Base-by-base conservation (phyloP, 2,329 filamentous ascomycete genomes). In the Penicillium thymicola region DNA sequence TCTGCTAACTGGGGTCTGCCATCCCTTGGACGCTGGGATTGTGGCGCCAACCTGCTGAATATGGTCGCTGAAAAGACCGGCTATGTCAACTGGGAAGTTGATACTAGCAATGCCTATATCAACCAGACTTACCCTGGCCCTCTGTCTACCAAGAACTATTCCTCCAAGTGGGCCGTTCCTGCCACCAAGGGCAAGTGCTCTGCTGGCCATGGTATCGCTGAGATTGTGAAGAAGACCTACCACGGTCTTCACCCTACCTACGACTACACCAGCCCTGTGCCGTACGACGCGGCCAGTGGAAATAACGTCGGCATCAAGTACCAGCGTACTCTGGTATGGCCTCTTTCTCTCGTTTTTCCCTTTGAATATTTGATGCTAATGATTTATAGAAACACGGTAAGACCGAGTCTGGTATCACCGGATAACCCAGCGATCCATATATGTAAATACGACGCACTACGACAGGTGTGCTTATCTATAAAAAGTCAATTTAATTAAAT, bases 21-120 rank as follows among this genome's bases (percentile, higher is more conserved):
- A 59, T 88, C 85, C 0, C 84, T 90, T 2, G 88, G 87, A 11
- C 85, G 88, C 57, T 89, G 82, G 79, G 88, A 90, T 66, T 86
- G 87, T 16, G 86, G 85, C 49, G 87, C 87, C 67, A 90, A 90
- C 68, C 82, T 90, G n/a, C 86, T 85, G 70, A 66, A 80, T 28
- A 55, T 83, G 23, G 85, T 89, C 3, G 85, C 84, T 14, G 72
- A 81, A 7, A 76, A 81, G 73, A 89, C 86, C 0, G 82, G 84
- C 51, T 85, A 88, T 68, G 59, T 65, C 8, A 68, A 75, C 63
- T 73, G 75, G 60, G 51, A 74, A 4, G 70, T 83, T 8, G 68
- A 76, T 27, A 66, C 71, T 45, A 64, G 59, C 36, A 67, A 73
- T 43, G 72, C 79, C 59, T 82, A 75, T 70, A 78, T 80, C 61